These are phyloP conservation scores for Gonapodya prolifera DNA, from an alignment of 192 early-diverging fungal genomes.

Conservation along the genomic window DNA sequence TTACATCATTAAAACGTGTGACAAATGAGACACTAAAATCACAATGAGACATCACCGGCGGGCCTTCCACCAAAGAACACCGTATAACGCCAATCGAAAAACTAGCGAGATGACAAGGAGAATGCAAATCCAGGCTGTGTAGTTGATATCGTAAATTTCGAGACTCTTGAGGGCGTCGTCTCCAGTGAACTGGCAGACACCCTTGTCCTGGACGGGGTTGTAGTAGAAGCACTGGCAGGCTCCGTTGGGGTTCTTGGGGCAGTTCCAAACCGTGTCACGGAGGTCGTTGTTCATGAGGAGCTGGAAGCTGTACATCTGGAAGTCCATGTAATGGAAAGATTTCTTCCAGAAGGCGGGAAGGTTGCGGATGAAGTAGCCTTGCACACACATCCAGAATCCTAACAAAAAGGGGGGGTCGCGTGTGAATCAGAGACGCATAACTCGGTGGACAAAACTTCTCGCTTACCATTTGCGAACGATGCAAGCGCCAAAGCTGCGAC, in stretches of 20 bases:
- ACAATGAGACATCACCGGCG: not conserved
- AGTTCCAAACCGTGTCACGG: not conserved
- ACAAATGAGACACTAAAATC: too few species aligned
- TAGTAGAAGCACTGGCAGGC: not conserved
- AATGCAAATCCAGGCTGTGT: not conserved
- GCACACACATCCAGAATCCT: slow-evolving; percentile 20
- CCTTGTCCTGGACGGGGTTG: not conserved
- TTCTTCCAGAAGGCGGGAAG: slow-evolving; percentile 14
- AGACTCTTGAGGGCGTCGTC: not conserved
- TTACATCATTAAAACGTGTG: too few species aligned
- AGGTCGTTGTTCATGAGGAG: not conserved
- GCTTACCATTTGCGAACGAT: slow-evolving; percentile 11
- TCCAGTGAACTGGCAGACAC: not conserved
- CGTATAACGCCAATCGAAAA: not conserved
- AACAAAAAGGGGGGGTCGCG: slow-evolving; percentile 12
- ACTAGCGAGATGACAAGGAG: not conserved
- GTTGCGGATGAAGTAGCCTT: slow-evolving; percentile 14
- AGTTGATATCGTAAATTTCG: not conserved
- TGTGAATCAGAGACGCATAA: too few species aligned
- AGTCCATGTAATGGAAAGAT: slow-evolving; percentile 15
- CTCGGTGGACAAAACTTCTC: too few species aligned
- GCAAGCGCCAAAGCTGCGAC: slow-evolving; percentile 21
- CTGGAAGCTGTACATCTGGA: slow-evolving; percentile 7
- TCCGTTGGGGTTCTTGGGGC: not conserved
- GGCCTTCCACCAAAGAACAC: not conserved